Percentiles rank a stretch among this genome's conserved stretches.
Evolutionary conservation across 352 stramenopile genomes (phyloP).

Genomic region (Pythium phragmitis): DNA sequence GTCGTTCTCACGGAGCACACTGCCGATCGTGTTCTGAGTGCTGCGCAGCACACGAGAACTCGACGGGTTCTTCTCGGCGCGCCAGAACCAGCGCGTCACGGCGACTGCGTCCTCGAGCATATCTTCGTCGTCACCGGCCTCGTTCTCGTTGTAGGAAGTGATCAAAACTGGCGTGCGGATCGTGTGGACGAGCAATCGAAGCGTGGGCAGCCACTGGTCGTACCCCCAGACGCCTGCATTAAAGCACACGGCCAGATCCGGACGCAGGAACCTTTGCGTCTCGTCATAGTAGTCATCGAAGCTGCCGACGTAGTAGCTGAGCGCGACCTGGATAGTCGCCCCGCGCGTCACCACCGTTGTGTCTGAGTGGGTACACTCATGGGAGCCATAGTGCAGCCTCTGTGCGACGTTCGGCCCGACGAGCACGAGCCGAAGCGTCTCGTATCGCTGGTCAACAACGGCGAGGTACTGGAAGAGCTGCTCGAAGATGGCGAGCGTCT

Average conservation of each 20-base stretch:
- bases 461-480: conserved; percentile 45
- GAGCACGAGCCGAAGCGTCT: conserved; percentile 55
- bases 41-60: conserved; percentile 42
- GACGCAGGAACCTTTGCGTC: conserved; percentile 39
- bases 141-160: conserved; percentile 84
- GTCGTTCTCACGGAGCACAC: conserved; percentile 71
- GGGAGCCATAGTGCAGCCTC: conserved; percentile 44
- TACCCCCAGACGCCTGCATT: conserved; percentile 89
- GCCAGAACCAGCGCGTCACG: conserved; percentile 64
- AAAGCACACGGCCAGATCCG: conserved; percentile 76
- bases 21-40: conserved; percentile 58
- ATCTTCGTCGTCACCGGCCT: conserved; percentile 79
- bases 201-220: conserved; percentile 79
- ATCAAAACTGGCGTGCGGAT: conserved; percentile 64
- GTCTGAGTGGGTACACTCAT: conserved; percentile 21
- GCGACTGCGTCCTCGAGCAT: conserved; percentile 57
- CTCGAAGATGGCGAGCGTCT: conserved; percentile 64
- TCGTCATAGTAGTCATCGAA: conserved; percentile 62
- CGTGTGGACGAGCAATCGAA: conserved; percentile 58
- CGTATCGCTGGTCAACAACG: conserved; percentile 28
- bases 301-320: conserved; percentile 70
- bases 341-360: conserved; percentile 5
- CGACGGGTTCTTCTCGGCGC: conserved; percentile 65
- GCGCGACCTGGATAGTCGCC: conserved; percentile 37
- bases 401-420: conserved; percentile 72